These are phyloP conservation scores for Ajuga reptans DNA, from an alignment of 305 asterid genomes.

Conservation along the genomic window DNA sequence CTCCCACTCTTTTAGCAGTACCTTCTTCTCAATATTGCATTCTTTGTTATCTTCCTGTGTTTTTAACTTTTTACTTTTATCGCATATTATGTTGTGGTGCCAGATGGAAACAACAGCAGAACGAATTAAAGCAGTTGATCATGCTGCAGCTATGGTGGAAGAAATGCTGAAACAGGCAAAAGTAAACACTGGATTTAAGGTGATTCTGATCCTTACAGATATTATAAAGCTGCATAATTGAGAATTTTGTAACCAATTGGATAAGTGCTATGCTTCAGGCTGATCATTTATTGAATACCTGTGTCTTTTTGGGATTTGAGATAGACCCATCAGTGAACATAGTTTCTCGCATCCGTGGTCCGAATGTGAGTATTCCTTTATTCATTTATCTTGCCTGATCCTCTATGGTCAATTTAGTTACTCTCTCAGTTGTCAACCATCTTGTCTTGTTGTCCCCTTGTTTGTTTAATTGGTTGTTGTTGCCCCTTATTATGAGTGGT, in stretches of 20 bases:
- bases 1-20: background rate
- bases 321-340: conserved; percentile 69
- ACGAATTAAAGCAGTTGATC: conserved; percentile 91
- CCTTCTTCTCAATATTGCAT: background rate
- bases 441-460: background rate
- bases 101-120: conserved; percentile 85
- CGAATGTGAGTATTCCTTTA: conserved; percentile 67
- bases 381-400: background rate
- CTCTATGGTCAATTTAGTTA: conserved; percentile 13
- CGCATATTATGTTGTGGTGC: conserved; percentile 28
- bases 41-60: background rate
- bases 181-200: conserved; percentile 52
- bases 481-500: background rate
- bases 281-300: conserved; percentile 49
- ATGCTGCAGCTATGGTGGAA: conserved; percentile 90
- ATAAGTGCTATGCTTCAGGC: conserved; percentile 41
- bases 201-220: conserved; percentile 25
- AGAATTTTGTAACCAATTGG: conserved; percentile 16
- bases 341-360: conserved; percentile 83
- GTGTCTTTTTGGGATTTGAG: conserved; percentile 89
- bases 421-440: background rate
- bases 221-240: conserved; percentile 11
- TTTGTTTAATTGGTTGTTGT: background rate
- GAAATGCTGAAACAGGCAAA: conserved; percentile 72
- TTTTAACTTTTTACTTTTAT: conserved; percentile 15